phyloP scores from a whole-genome alignment of 352 stramenopile genomes.

The Blastocystis hominis region DNA sequence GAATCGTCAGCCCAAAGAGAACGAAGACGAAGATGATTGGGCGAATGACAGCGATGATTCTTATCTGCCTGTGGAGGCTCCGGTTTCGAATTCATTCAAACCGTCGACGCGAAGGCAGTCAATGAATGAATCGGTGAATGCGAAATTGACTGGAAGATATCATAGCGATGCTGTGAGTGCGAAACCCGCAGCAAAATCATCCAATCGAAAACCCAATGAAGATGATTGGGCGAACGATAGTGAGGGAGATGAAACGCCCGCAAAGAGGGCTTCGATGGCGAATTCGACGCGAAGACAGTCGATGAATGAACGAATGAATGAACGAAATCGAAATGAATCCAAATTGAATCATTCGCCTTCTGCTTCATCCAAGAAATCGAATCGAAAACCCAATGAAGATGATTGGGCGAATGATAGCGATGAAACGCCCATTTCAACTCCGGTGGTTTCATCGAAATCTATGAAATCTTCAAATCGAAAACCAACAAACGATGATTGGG shows the following conservation, averaged over 20 bases:
- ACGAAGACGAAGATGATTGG: not conserved
- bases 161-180: not conserved
- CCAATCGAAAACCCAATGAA: not conserved
- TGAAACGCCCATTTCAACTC: not conserved
- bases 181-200: not conserved
- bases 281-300: not conserved
- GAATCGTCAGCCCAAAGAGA: not conserved
- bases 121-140: not conserved
- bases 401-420: not conserved
- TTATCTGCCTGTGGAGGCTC: not conserved
- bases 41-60: not conserved
- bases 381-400: not conserved
- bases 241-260: not conserved
- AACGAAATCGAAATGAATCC: not conserved
- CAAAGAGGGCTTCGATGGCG: not conserved
- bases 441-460: too few relatives aligned
- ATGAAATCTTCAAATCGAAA: too few relatives aligned
- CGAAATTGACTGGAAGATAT: not conserved
- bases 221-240: not conserved
- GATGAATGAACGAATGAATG: not conserved
- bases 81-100: not conserved
- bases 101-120: not conserved
- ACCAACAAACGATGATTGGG: not conserved
- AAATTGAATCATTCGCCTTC: not conserved
- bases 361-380: not conserved